Conservation (phyloP, 441 rosid genomes). For the Bocquillonia castaneifolia region DNA sequence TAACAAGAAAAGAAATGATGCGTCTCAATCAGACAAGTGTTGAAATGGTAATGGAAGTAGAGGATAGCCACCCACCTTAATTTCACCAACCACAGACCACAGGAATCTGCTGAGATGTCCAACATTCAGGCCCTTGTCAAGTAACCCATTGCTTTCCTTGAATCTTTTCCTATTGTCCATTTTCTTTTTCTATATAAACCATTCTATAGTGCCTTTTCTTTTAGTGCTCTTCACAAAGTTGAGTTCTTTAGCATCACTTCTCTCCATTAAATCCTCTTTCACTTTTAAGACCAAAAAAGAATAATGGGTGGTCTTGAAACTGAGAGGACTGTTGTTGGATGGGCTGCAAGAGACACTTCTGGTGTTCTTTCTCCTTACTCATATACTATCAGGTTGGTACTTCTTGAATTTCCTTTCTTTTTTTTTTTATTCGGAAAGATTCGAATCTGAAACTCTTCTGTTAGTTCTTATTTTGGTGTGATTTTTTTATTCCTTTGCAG, state of each 20-base stretch:
- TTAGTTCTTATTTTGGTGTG: not conserved
- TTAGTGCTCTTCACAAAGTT: not conserved
- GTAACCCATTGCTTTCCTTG: not conserved
- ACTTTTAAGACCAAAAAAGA: not conserved
- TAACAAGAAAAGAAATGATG: not conserved
- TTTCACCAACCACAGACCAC: not conserved
- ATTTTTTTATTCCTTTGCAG: conserved; percentile 27
- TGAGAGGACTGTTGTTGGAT: conserved; percentile 56
- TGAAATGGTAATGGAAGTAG: not conserved
- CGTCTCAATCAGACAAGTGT: not conserved
- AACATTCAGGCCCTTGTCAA: no score
- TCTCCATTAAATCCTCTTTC: not conserved
- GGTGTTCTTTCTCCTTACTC: conserved; percentile 70
- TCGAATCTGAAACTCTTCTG: not conserved
- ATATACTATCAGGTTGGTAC: conserved; percentile 53
- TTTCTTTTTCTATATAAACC: not conserved
- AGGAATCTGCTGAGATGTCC: not conserved
- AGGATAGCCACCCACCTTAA: not conserved
- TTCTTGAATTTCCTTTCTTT: not conserved
- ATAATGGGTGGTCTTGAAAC: conserved; percentile 51
- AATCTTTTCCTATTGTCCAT: no score
- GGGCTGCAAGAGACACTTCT: conserved; percentile 83
- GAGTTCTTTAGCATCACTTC: not conserved
- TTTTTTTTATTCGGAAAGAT: no score
- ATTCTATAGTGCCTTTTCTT: not conserved